Percentiles rank a stretch among this genome's conserved stretches.
phyloP scores from a whole-genome alignment of 164 flowering plant species.

The Chimonanthus praecox region DNA sequence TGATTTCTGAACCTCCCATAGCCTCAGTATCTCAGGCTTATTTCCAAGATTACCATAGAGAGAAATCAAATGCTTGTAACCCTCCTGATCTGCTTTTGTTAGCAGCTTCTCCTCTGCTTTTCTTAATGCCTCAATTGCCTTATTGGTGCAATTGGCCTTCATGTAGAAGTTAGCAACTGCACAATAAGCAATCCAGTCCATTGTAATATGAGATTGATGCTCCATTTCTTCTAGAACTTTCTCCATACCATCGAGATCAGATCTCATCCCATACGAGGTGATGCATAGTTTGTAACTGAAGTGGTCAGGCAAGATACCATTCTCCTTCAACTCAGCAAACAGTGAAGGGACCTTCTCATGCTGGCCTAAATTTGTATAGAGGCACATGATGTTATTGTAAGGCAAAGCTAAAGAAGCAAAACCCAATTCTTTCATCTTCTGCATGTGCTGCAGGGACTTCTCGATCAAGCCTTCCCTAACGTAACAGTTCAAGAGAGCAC shows the following conservation, averaged over 20 bases:
- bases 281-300: slow-evolving; percentile 24
- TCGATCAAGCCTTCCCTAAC: slow-evolving; percentile 22
- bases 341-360: slow-evolving; percentile 34
- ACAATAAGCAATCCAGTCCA: slow-evolving; percentile 31
- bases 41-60: slow-evolving; percentile 32
- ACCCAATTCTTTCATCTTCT: slow-evolving; percentile 31
- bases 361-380: slow-evolving; percentile 28
- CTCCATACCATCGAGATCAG: slow-evolving; percentile 35
- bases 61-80: slow-evolving; percentile 20
- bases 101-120: slow-evolving; percentile 22
- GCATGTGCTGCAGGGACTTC: slow-evolving; percentile 37
- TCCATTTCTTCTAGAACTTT: slow-evolving; percentile 34
- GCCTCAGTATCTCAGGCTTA: slow-evolving; percentile 27
- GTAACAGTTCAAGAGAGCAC: slow-evolving; percentile 41
- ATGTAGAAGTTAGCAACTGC: slow-evolving; percentile 36
- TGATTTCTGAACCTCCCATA: slow-evolving; percentile 33
- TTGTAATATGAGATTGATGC: slow-evolving; percentile 14
- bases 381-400: slow-evolving; percentile 35
- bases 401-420: slow-evolving; percentile 11
- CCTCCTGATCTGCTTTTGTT: neutral
- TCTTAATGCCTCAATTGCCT: slow-evolving; percentile 25
- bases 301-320: slow-evolving; percentile 26
- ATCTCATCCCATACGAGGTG: slow-evolving; percentile 26
- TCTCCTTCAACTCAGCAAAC: slow-evolving; percentile 44
- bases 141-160: slow-evolving; percentile 29